Evolutionary conservation across 2,329 filamentous ascomycete genomes (phyloP).

Genomic region (Alternaria conjuncta): DNA sequence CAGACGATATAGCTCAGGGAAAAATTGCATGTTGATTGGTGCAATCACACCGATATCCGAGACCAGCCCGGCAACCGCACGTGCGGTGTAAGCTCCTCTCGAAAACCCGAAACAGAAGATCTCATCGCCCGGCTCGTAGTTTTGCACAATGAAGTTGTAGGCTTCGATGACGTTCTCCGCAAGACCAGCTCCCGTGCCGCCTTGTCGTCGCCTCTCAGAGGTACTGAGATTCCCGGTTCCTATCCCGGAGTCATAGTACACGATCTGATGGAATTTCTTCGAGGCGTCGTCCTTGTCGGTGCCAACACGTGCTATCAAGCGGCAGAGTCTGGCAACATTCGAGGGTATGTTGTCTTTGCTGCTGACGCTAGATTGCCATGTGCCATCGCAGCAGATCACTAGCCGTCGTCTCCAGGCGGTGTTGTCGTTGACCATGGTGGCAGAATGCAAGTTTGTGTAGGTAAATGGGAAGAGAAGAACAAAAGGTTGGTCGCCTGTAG

Average conservation of each 20-base stretch:
- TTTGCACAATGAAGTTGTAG: conserved; percentile 59
- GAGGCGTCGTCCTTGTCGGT: conserved; percentile 23
- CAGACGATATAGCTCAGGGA: conserved; percentile 53
- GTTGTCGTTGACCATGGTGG: conserved; percentile 21
- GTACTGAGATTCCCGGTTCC: conserved; percentile 41
- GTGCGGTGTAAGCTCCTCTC: conserved; percentile 55
- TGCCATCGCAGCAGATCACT: conserved; percentile 47
- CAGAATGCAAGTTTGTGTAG: not conserved
- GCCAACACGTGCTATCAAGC: conserved; percentile 40
- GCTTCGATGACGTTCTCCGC: conserved; percentile 57
- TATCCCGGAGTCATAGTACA: conserved; percentile 47
- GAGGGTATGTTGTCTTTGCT: conserved; percentile 42
- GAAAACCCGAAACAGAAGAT: conserved; percentile 58
- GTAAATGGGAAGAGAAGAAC: not conserved
- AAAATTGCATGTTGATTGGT: conserved; percentile 51
- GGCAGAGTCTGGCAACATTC: conserved; percentile 46
- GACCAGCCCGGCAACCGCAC: conserved; percentile 52
- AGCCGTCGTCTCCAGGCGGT: conserved; percentile 41
- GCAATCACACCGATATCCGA: conserved; percentile 56
- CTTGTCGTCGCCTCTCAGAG: conserved; percentile 39
- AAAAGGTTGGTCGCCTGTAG: not conserved
- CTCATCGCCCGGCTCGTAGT: conserved; percentile 57
- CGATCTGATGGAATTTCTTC: conserved; percentile 44
- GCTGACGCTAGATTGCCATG: conserved; percentile 45
- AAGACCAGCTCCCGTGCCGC: conserved; percentile 54